Base-by-base conservation (phyloP, 2,329 filamentous ascomycete species). In the Epichloe sibirici region DNA sequence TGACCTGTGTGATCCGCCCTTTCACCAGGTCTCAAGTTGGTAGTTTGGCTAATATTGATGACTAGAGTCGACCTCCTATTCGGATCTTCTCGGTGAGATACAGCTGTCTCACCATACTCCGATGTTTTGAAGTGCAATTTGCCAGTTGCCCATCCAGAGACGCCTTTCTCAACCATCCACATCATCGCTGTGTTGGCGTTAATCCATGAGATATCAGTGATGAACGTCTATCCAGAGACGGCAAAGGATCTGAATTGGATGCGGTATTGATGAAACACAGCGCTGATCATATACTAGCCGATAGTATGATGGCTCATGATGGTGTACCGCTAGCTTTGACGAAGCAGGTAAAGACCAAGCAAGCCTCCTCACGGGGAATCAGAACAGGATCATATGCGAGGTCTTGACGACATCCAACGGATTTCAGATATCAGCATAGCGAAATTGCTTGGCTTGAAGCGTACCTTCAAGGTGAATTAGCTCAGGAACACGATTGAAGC, bases 71-170 rank as follows among this genome's bases (percentile, higher is more conserved):
- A 25, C 21, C 35, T 45, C 49, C n/a, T 25, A 45, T 48, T 57
- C 55, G 57, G 57, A 43, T 56, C 54, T 53, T 51, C 54, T 63
- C 57, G 59, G 57, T 53, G 57, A 57, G 57, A 59, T 59, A 55
- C 49, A 25, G 40, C 9, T 66, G 65, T 66, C 62, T 66, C 59
- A 66, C 55, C 35, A 57, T 45, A 31, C 51, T 55, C 49, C 43
- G 57, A 56, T 56, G 57, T 58, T 63, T 60, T 55, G 53, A 51
- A 59, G 49, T 56, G 57, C 56, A 57, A 63, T 60, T 57, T 61
- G 57, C 48, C 55, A 56, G 51, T 43, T 50, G 13, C 38, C 50
- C 58, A 57, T 58, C 56, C 53, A 53, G 55, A 35, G 51, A 53
- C 38, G 48, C 28, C 25, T 15, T 12, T 28, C 43, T 49, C 44